phyloP scores from a whole-genome alignment of 2,329 filamentous ascomycete species.

The Karstenula rhodostoma region DNA sequence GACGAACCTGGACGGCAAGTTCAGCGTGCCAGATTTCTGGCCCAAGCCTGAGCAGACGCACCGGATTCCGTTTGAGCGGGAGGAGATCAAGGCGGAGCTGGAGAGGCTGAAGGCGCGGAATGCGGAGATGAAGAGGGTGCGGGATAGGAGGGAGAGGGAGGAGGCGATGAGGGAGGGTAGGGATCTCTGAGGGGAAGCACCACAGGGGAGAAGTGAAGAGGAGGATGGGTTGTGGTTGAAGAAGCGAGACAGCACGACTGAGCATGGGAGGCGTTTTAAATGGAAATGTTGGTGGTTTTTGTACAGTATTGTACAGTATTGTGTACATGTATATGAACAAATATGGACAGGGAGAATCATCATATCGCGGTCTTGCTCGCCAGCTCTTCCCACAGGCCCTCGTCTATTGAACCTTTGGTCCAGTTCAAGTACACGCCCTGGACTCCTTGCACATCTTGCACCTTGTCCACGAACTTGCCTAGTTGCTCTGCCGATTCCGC shows the following conservation, averaged over 20 bases:
- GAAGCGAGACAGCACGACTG: conserved; percentile 3
- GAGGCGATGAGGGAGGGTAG: conserved; percentile 33
- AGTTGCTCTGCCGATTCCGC: conserved; percentile 65
- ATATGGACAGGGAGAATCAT: conserved; percentile 17
- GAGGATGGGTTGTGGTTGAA: conserved; percentile 20
- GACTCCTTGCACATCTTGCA: conserved; percentile 78
- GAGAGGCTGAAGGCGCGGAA: conserved; percentile 69
- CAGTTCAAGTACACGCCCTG: conserved; percentile 81
- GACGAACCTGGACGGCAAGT: conserved; percentile 89
- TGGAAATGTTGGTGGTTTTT: conserved; percentile 9
- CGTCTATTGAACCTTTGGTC: conserved; percentile 49
- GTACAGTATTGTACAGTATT: conserved; percentile 40
- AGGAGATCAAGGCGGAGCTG: conserved; percentile 85
- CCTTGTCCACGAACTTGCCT: conserved; percentile 63
- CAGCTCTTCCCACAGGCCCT: conserved; percentile 51
- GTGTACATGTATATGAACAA: conserved; percentile 24
- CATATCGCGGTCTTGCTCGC: conserved; percentile 46
- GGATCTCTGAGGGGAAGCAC: conserved; percentile 40
- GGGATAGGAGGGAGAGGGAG: conserved; percentile 53
- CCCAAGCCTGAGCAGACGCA: conserved; percentile 81
- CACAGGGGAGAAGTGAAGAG: conserved; percentile 25
- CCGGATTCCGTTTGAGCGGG: conserved; percentile 76
- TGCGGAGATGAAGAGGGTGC: conserved; percentile 56
- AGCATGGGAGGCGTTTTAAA: conserved; percentile 32
- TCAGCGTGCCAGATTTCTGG: conserved; percentile 92